Conservation (phyloP, 768 basidiomycete genomes). For the Peribolospora kevripleyi region DNA sequence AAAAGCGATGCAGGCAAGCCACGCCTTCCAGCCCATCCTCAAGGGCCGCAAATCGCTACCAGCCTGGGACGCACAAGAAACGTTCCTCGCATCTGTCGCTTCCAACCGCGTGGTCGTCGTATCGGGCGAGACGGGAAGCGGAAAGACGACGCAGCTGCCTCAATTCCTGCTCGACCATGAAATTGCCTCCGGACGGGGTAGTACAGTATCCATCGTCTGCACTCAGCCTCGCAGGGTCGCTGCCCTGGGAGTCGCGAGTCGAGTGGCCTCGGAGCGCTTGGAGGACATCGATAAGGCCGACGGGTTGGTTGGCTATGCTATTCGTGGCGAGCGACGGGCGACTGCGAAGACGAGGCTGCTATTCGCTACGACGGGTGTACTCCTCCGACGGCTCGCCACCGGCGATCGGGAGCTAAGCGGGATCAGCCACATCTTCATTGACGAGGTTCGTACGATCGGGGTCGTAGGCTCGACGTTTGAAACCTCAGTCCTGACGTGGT, state of each 20-base stretch:
- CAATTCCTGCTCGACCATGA: conserved; percentile 72
- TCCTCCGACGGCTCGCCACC: conserved; percentile 48
- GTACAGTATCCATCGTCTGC: conserved; percentile 46
- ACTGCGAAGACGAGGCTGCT: conserved; percentile 43
- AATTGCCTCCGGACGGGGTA: conserved; percentile 36
- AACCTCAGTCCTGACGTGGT: neutral
- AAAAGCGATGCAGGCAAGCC: conserved; percentile 23
- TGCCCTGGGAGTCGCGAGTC: conserved; percentile 63
- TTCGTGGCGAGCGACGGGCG: conserved; percentile 60
- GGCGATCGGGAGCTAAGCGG: conserved; percentile 40
- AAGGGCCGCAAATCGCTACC: conserved; percentile 39
- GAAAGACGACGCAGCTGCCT: conserved; percentile 78
- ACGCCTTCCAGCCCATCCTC: conserved; percentile 35
- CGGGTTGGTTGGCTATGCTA: conserved; percentile 57
- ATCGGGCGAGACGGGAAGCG: conserved; percentile 78
- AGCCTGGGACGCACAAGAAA: conserved; percentile 41
- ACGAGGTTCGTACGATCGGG: conserved; percentile 15
- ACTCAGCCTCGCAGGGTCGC: conserved; percentile 78
- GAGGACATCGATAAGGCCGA: conserved; percentile 30
- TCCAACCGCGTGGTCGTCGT: conserved; percentile 48
- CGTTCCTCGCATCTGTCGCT: conserved; percentile 37
- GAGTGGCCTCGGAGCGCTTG: conserved; percentile 50
- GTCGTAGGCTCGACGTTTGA: neutral
- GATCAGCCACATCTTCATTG: conserved; percentile 66
- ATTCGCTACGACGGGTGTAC: conserved; percentile 88